These are phyloP conservation scores for Mycena galopus DNA, from an alignment of 768 basidiomycete genomes.

Conservation along the genomic window DNA sequence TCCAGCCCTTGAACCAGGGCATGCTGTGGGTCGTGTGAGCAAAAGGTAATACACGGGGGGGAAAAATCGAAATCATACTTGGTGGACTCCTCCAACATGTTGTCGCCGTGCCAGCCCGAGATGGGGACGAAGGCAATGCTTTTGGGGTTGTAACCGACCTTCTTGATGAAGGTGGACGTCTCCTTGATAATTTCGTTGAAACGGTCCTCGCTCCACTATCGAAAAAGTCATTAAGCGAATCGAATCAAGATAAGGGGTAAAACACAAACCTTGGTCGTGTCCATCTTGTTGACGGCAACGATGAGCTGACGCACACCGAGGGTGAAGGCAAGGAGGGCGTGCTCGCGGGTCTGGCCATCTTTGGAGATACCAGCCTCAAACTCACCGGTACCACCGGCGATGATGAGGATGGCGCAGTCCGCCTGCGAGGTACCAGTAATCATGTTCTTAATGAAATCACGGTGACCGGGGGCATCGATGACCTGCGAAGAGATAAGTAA, in stretches of 20 bases:
- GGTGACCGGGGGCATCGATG: slow-evolving; percentile 99
- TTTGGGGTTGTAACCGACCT: slow-evolving; percentile 99
- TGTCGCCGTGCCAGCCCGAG: slow-evolving; percentile 99
- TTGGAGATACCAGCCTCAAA: slow-evolving; percentile 99
- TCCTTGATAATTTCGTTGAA: slow-evolving; percentile 99
- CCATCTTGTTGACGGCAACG: slow-evolving; percentile 99
- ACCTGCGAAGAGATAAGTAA: slow-evolving; percentile 65
- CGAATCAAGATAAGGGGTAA: neutral
- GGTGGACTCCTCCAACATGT: slow-evolving; percentile 99
- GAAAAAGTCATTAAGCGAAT: neutral
- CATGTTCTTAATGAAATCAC: slow-evolving; percentile 99
- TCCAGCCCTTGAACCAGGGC: slow-evolving; percentile 99
- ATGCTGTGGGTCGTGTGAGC: slow-evolving; percentile 69
- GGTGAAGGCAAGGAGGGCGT: slow-evolving; percentile 99
- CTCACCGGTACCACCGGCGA: slow-evolving; percentile 99
- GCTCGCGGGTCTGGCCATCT: slow-evolving; percentile 99
- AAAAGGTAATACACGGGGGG: neutral
- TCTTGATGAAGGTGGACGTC: slow-evolving; percentile 98
- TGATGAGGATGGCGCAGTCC: slow-evolving; percentile 99
- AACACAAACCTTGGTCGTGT: slow-evolving; percentile 89
- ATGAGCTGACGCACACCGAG: slow-evolving; percentile 99
- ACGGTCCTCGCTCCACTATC: slow-evolving; percentile 97
- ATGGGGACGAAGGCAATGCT: slow-evolving; percentile 98
- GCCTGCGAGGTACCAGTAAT: slow-evolving; percentile 99
- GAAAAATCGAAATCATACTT: slow-evolving; percentile 70